phyloP scores from a whole-genome alignment of 2,329 filamentous ascomycete genomes.

The Penicillium sp. region DNA sequence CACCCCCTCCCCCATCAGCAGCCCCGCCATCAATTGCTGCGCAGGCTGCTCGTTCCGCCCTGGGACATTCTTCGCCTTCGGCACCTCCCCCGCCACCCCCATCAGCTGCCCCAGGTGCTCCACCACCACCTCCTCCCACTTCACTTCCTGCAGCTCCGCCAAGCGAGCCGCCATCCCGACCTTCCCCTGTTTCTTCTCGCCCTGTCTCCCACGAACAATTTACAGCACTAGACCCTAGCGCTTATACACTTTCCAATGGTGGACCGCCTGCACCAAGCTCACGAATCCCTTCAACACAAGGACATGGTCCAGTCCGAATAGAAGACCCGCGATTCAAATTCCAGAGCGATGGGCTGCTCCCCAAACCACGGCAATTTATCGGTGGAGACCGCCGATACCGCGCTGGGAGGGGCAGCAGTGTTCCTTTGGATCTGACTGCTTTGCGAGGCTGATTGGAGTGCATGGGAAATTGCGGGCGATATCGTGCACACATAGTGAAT shows the following conservation, averaged over 20 bases:
- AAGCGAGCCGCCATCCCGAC: slow-evolving; percentile 47
- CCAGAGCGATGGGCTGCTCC: slow-evolving; percentile 75
- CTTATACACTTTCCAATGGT: slow-evolving; percentile 73
- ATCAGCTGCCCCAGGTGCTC: slow-evolving; percentile 46
- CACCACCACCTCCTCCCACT: slow-evolving; percentile 38
- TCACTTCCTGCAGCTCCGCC: slow-evolving; percentile 41
- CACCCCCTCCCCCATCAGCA: slow-evolving; percentile 28
- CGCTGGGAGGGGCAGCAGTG: slow-evolving; percentile 88
- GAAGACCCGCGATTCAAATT: slow-evolving; percentile 85
- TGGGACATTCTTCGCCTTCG: slow-evolving; percentile 45
- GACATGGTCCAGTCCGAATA: slow-evolving; percentile 53
- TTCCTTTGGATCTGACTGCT: slow-evolving; percentile 74
- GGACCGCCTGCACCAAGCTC: slow-evolving; percentile 32
- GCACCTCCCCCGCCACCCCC: slow-evolving; percentile 50
- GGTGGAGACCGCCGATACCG: slow-evolving; percentile 77
- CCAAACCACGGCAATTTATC: slow-evolving; percentile 78
- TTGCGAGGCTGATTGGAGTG: slow-evolving; percentile 32
- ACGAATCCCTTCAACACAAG: slow-evolving; percentile 27
- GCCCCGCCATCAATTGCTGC: slow-evolving; percentile 52
- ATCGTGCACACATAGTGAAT: slow-evolving; percentile 28
- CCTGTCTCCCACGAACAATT: slow-evolving; percentile 48
- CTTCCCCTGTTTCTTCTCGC: slow-evolving; percentile 39
- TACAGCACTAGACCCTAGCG: slow-evolving; percentile 70
- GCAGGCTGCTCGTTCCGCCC: slow-evolving; percentile 60
- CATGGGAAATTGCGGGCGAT: slow-evolving; percentile 27